Conservation (phyloP, 2,329 filamentous ascomycete species). For the Colletotrichum lupini region DNA sequence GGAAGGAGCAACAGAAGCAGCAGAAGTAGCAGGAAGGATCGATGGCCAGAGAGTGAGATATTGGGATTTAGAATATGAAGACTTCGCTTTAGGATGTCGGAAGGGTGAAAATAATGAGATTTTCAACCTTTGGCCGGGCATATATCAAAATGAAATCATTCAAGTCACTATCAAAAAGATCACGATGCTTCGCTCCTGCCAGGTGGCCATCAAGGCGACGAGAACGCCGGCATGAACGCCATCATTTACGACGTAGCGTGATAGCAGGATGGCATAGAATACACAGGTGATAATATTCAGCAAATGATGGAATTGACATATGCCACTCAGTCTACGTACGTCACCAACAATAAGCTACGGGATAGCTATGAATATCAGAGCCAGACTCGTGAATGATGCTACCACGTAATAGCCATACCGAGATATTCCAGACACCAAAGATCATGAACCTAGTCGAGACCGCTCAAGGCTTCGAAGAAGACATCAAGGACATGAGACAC, state of each 20-base stretch:
- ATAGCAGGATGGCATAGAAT: neutral
- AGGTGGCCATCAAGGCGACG: too few species aligned
- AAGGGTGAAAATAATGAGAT: neutral
- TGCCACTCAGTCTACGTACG: neutral
- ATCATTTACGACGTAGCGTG: too few species aligned
- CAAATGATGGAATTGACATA: neutral
- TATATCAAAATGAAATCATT: too few species aligned
- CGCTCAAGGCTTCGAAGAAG: neutral
- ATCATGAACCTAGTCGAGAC: rapidly evolving
- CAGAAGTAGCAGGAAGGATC: neutral
- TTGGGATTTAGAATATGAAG: neutral
- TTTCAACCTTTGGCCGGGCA: neutral
- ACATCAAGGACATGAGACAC: rapidly evolving
- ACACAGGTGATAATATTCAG: neutral
- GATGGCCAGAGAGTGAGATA: neutral
- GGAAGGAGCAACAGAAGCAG: neutral
- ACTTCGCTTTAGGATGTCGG: neutral
- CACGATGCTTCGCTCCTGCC: too few species aligned
- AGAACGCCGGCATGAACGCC: too few species aligned
- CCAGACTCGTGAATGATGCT: neutral
- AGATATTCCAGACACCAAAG: neutral
- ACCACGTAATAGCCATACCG: neutral
- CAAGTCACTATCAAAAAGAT: too few species aligned
- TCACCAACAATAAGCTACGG: neutral
- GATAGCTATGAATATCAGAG: neutral